Evolutionary conservation across 768 basidiomycete genomes (phyloP).

Genomic region (Pulveroboletus sp.): DNA sequence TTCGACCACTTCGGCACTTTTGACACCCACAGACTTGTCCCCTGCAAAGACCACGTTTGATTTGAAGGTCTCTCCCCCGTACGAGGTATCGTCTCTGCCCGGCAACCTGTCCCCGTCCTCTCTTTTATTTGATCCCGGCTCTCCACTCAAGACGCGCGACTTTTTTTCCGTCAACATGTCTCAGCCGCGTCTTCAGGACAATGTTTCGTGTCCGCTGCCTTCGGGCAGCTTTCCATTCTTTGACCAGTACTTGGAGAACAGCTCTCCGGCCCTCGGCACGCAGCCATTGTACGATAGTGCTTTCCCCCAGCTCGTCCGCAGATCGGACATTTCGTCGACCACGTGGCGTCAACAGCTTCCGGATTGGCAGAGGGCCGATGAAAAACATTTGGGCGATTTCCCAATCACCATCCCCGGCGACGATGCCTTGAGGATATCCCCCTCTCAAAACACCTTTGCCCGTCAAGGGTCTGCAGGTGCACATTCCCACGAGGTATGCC

Average conservation of each 20-base stretch:
- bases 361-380: constrained; percentile 46
- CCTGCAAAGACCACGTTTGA: constrained; percentile 60
- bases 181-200: constrained; percentile 25
- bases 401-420: constrained; percentile 24
- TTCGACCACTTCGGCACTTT: constrained; percentile 65
- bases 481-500: constrained; percentile 52
- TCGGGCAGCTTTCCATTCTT: constrained; percentile 41
- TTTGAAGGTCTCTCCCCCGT: constrained; percentile 50
- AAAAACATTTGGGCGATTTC: constrained; percentile 22
- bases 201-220: constrained; percentile 16
- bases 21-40: constrained; percentile 75
- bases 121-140: constrained; percentile 45
- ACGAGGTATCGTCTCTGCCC: constrained; percentile 39
- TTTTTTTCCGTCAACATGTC: constrained; percentile 26
- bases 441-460: constrained; percentile 22
- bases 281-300: constrained; percentile 35
- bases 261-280: constrained; percentile 36
- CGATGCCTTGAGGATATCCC: constrained; percentile 28
- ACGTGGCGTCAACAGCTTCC: constrained; percentile 27
- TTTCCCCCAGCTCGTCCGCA: constrained; percentile 25
- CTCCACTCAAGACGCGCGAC: constrained; percentile 32
- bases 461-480: constrained; percentile 27
- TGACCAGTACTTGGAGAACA: constrained; percentile 51
- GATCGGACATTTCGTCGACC: constrained; percentile 18
- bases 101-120: constrained; percentile 34